Conservation (phyloP, 2,329 filamentous ascomycete species). For the Domatiomyces globalis region DNA sequence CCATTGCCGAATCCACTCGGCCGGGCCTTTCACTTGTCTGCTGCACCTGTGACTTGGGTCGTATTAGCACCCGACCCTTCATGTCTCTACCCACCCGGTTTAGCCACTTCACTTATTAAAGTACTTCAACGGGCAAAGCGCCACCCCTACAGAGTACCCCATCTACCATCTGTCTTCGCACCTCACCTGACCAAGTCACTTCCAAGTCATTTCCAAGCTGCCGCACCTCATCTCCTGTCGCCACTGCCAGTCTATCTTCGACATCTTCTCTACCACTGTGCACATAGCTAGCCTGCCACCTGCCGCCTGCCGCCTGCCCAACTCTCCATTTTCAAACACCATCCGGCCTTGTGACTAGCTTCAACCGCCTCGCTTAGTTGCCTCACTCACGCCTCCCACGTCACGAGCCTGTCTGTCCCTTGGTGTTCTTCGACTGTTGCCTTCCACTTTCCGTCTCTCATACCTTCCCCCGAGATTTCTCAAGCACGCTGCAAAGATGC, state of each 20-base stretch:
- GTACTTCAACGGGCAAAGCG: background rate
- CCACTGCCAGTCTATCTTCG: background rate
- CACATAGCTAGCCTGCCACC: too few relatives aligned
- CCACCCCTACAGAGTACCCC: background rate
- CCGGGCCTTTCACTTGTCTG: too few relatives aligned
- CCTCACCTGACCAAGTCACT: background rate
- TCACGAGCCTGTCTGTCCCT: background rate
- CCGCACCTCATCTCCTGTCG: background rate
- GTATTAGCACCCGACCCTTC: background rate
- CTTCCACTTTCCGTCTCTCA: background rate
- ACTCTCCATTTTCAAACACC: background rate
- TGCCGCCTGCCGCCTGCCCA: background rate
- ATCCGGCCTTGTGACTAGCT: background rate
- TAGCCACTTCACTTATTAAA: too few relatives aligned
- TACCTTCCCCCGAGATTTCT: background rate
- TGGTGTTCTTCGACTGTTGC: background rate
- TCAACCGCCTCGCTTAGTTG: background rate
- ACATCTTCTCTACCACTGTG: background rate
- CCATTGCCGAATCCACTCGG: background rate
- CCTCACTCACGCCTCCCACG: background rate
- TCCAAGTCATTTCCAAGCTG: background rate
- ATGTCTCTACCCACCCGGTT: too few relatives aligned
- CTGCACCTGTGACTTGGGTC: background rate
- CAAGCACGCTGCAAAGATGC: conserved; percentile 3
- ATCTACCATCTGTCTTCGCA: background rate